Percentiles rank a stretch among this genome's conserved stretches.
Evolutionary conservation across 2,329 filamentous ascomycete genomes (phyloP).

Genomic region (Endoconidiophora laricicola): DNA sequence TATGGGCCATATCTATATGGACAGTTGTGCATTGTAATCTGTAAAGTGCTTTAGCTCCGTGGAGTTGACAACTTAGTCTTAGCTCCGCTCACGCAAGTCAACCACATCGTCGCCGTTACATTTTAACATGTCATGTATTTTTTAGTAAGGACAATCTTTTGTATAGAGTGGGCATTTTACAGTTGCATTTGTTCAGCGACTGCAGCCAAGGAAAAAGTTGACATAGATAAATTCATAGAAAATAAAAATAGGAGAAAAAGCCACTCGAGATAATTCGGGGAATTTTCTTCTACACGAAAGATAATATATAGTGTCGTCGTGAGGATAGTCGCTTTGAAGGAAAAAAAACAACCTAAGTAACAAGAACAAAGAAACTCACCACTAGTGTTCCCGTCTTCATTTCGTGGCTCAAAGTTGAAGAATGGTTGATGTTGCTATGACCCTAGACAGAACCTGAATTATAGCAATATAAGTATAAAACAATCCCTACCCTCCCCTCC

Average conservation of each 20-base stretch:
- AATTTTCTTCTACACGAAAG: neutral
- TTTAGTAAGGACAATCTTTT: too few species aligned
- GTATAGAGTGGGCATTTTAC: too few species aligned
- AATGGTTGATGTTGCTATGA: too few species aligned
- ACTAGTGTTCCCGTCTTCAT: too few species aligned
- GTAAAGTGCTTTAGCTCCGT: neutral
- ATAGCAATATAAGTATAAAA: too few species aligned
- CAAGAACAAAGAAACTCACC: too few species aligned
- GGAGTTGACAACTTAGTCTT: neutral
- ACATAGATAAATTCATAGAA: neutral
- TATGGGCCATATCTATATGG: neutral
- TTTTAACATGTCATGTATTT: too few species aligned
- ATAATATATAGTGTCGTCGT: neutral
- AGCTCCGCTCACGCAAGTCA: too few species aligned
- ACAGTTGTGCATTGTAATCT: neutral
- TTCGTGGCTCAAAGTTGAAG: too few species aligned
- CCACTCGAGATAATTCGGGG: neutral
- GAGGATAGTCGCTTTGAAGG: neutral
- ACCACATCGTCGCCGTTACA: too few species aligned
- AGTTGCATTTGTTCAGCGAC: neutral
- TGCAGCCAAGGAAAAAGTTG: neutral
- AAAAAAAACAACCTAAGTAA: neutral
- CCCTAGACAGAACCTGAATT: too few species aligned
- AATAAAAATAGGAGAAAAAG: neutral
- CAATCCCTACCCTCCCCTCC: too few species aligned